Percentiles rank a stretch among this genome's conserved stretches.
These are phyloP conservation scores for Rhynchospora pubera DNA, from an alignment of 176 grass and related monocot species.

Conservation along the genomic window DNA sequence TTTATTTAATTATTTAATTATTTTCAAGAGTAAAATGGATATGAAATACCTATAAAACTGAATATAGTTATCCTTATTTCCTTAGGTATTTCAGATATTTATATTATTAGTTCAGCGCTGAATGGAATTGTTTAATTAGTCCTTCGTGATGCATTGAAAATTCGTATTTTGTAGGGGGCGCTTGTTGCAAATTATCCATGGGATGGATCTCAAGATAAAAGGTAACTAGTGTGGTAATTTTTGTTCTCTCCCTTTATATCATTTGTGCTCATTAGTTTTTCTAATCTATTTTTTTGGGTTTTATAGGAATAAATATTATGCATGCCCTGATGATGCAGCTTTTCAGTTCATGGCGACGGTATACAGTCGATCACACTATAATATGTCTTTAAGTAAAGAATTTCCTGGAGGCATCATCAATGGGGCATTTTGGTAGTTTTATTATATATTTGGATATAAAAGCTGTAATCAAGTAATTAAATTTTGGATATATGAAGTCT, in stretches of 20 bases:
- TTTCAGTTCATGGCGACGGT: constrained; percentile 77
- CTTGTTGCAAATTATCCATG: constrained; percentile 99
- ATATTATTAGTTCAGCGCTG: background rate
- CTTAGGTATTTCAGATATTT: background rate
- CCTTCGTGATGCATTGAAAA: background rate
- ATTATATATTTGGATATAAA: background rate
- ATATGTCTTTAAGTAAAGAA: constrained; percentile 96
- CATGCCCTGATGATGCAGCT: constrained; percentile 81
- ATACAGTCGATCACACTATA: constrained; percentile 86
- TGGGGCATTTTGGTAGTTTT: constrained; percentile 64
- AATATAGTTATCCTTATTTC: background rate
- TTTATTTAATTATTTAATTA: background rate
- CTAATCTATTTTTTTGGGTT: background rate
- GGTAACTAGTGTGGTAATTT: constrained; percentile 23
- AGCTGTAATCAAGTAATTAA: background rate
- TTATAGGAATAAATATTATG: constrained; percentile 75
- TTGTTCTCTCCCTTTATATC: constrained; percentile 21
- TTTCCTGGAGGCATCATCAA: constrained; percentile 91
- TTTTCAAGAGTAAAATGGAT: background rate
- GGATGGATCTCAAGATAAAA: constrained; percentile 82
- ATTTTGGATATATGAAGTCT: background rate
- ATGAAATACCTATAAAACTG: background rate
- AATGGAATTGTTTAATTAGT: background rate
- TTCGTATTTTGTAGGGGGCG: constrained; percentile 54
- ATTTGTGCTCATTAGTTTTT: constrained; percentile 18